Percentiles rank a stretch among this genome's conserved stretches.
Evolutionary conservation across 345 rosid genomes (phyloP).

Genomic region (Acer saccharum): DNA sequence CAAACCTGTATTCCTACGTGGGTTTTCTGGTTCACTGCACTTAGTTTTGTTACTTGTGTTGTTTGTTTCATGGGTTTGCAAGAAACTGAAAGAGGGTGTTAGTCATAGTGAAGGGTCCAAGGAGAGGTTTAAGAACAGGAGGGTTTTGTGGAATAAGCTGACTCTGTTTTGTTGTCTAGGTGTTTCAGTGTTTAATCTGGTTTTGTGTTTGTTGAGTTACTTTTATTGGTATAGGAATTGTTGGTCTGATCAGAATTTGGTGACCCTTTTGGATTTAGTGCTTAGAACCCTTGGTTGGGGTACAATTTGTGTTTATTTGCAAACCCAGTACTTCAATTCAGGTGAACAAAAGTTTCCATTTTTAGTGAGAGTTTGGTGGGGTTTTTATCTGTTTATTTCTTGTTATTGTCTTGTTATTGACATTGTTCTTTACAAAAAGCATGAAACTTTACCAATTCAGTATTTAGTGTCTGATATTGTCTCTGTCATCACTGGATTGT

Average conservation of each 20-base stretch:
- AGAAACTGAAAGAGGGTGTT: constrained; percentile 8
- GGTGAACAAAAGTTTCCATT: constrained; percentile 30
- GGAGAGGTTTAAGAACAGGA: constrained; percentile 17
- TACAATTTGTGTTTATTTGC: constrained; percentile 37
- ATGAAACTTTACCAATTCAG: constrained; percentile 8
- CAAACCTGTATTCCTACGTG: constrained; percentile 31
- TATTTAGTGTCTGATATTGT: constrained; percentile 18
- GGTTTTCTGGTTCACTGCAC: constrained; percentile 40
- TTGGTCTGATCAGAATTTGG: constrained; percentile 39
- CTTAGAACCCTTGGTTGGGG: constrained; percentile 53
- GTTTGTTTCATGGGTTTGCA: constrained; percentile 13
- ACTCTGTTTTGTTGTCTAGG: constrained; percentile 38
- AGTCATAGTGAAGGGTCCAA: constrained; percentile 17
- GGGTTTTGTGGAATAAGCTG: constrained; percentile 29
- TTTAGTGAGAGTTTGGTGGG: constrained; percentile 58
- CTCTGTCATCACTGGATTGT: constrained; percentile 24
- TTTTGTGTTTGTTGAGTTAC: constrained; percentile 37
- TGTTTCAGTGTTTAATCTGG: constrained; percentile 38
- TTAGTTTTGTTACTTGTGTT: constrained; percentile 29
- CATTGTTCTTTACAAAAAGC: constrained; percentile 20
- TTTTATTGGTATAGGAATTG: constrained; percentile 40
- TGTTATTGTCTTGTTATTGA: constrained; percentile 45
- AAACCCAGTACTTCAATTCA: constrained; percentile 25
- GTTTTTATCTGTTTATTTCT: constrained; percentile 41
- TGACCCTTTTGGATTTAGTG: constrained; percentile 40